These are phyloP conservation scores for Colletotrichum sp. DNA, from an alignment of 2,329 filamentous ascomycete genomes.

Conservation along the genomic window DNA sequence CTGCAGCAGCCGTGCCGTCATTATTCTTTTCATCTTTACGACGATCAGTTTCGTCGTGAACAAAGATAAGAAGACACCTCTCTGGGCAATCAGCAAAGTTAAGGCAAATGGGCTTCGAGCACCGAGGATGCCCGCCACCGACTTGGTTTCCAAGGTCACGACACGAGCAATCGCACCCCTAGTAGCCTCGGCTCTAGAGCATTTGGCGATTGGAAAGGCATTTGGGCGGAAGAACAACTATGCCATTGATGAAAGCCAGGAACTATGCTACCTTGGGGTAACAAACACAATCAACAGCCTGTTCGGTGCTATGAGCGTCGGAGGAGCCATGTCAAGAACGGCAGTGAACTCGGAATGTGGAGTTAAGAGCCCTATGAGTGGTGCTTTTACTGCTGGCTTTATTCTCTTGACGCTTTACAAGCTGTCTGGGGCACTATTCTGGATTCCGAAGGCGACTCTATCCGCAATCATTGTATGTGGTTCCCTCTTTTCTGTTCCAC, in stretches of 20 bases:
- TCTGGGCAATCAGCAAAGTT: constrained; percentile 65
- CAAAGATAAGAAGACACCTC: constrained; percentile 49
- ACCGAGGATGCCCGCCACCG: constrained; percentile 51
- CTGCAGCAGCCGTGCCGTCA: constrained; percentile 64
- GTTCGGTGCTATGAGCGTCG: constrained; percentile 68
- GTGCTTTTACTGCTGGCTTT: constrained; percentile 64
- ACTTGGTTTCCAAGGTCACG: constrained; percentile 58
- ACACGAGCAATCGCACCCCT: constrained; percentile 63
- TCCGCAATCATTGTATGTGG: constrained; percentile 62
- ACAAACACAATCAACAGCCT: constrained; percentile 69
- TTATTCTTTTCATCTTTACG: constrained; percentile 66
- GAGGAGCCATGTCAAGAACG: constrained; percentile 70
- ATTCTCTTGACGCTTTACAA: constrained; percentile 67
- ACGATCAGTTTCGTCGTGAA: constrained; percentile 69
- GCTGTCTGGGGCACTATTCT: constrained; percentile 65
- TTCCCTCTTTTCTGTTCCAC: background rate
- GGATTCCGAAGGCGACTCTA: constrained; percentile 70
- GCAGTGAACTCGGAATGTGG: constrained; percentile 70
- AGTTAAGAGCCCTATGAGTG: constrained; percentile 66
- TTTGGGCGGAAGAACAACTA: constrained; percentile 69
- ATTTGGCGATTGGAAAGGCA: constrained; percentile 67
- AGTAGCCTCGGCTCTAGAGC: constrained; percentile 65
- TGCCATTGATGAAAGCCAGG: constrained; percentile 67
- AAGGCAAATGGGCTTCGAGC: constrained; percentile 57
- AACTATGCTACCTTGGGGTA: constrained; percentile 67